A percentile compares a stretch with the other conserved stretches of the same genome.
phyloP scores from a whole-genome alignment of 2,329 filamentous ascomycete species.

The Xylariaceae sp. region DNA sequence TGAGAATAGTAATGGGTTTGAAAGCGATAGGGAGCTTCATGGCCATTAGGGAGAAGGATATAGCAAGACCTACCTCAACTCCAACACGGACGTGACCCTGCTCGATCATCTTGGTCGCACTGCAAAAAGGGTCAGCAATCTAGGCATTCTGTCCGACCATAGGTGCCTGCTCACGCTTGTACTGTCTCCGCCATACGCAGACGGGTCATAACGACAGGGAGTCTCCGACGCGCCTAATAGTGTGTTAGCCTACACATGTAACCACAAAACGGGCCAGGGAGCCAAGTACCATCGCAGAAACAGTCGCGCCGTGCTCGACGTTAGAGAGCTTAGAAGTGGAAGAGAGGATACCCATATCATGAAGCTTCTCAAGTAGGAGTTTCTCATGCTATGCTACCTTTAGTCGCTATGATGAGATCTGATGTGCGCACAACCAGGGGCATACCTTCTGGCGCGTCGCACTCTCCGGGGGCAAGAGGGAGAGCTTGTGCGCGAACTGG shows the following conservation, averaged over 20 bases:
- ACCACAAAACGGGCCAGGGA: no score
- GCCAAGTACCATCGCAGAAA: slow-evolving; percentile 61
- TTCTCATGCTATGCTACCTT: slow-evolving; percentile 57
- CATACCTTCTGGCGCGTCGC: slow-evolving; percentile 61
- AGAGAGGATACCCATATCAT: slow-evolving; percentile 82
- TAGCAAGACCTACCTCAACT: slow-evolving; percentile 57
- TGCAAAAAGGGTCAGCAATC: slow-evolving; percentile 1
- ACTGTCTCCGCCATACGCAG: slow-evolving; percentile 86
- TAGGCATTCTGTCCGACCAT: background rate
- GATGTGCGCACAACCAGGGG: background rate
- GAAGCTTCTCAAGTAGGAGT: slow-evolving; percentile 83
- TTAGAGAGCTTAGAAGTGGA: slow-evolving; percentile 71
- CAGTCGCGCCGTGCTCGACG: slow-evolving; percentile 78
- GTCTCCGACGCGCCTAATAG: slow-evolving; percentile 58
- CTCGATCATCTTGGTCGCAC: slow-evolving; percentile 78
- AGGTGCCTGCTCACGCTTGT: slow-evolving; percentile 45
- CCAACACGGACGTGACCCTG: slow-evolving; percentile 91
- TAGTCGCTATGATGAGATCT: background rate
- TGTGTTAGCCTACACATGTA: no score
- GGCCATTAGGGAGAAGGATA: background rate
- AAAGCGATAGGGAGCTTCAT: background rate
- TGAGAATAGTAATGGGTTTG: background rate
- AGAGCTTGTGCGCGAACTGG: slow-evolving; percentile 82
- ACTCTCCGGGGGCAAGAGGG: slow-evolving; percentile 74
- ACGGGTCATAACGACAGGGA: slow-evolving; percentile 88